Evolutionary conservation across 192 early-diverging fungal species (phyloP).

Genomic region (Coemansia javaensis): DNA sequence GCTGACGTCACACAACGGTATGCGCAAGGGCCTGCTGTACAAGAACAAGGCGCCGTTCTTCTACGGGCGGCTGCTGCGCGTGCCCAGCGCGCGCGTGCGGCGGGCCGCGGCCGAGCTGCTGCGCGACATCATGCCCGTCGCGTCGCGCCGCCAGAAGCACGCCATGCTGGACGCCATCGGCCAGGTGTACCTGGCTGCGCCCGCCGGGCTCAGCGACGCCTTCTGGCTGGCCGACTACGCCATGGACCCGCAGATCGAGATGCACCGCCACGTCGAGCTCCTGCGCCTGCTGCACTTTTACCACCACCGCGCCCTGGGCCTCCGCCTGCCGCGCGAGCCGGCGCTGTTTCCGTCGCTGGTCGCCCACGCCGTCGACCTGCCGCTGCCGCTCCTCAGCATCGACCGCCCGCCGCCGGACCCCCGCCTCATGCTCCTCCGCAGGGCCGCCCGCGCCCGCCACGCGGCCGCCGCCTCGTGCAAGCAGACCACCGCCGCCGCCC

Average conservation of each 20-base stretch:
- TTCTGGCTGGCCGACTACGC: conserved; percentile 39
- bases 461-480: not conserved
- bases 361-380: conserved; percentile 13
- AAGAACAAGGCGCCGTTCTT: conserved; percentile 47
- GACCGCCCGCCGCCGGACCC: no score
- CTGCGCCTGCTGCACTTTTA: conserved; percentile 41
- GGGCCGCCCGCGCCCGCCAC: not conserved
- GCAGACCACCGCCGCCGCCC: conserved; percentile 2
- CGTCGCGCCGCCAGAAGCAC: conserved; percentile 27
- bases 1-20: conserved; percentile 39
- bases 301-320: conserved; percentile 16
- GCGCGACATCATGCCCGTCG: conserved; percentile 44
- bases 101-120: conserved; percentile 34
- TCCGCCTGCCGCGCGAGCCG: conserved; percentile 26
- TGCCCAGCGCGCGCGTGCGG: conserved; percentile 9
- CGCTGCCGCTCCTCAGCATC: not conserved
- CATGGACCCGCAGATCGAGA: conserved; percentile 44
- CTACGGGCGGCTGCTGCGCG: conserved; percentile 10
- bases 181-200: conserved; percentile 29
- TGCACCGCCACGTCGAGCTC: conserved; percentile 49
- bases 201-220: conserved; percentile 13
- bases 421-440: not conserved
- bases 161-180: conserved; percentile 15
- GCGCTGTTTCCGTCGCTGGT: conserved; percentile 45
- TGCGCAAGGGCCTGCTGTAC: conserved; percentile 44